Base-by-base conservation (phyloP, 177 flowering plant species). In the Viscum album region DNA sequence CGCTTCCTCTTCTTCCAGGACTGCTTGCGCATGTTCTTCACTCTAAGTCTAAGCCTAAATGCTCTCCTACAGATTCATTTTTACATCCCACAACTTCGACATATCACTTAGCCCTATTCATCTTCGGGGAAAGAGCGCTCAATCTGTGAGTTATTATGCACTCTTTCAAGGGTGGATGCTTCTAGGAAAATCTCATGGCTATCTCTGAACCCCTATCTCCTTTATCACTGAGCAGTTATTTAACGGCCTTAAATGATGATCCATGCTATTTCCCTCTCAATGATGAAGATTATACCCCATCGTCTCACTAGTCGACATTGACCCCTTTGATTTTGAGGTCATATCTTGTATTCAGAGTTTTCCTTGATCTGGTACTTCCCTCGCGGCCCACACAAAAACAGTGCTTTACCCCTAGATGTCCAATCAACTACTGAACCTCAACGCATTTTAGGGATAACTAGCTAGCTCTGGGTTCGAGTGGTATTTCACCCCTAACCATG, bases 121-220 rank as follows among this genome's bases (percentile, higher is more conserved):
- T 54, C 59, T 54, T 54, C 13, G 31, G 31, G 7, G 59, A 29
- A 54, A 54, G 59, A 54, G 59, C 31, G 59, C 59, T 54, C 59
- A 31, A 54, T 54, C 59, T 26, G 31, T 54, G 31, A 54, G 59
- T 31, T 54, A 54, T 54, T 28, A 54, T n/a, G 52, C 52, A 21
- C 52, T 45, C 52, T 45, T 45, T 45, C 52, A 45, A 45, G 52
- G 23, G 24, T 45, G 29, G 59, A 1, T 54, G 59, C 62, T 59
- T 59, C 62, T 59, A 30, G 34, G 34, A 13, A 59, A 59, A 59
- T 34, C 62, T 59, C 62, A 5, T 59, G 34, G 62, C n/a, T 31
- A 34, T 59, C 62, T 59, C 17, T 59, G 62, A 33, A 59, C 62
- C 62, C 34, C 62, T 59, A 59, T 34, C n/a, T 59, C 62, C 62